Evolutionary conservation across 2,329 filamentous ascomycete genomes (phyloP), one percentile per base, ranked within the genome.

Genomic region (Knoxdaviesia capensis): DNA sequence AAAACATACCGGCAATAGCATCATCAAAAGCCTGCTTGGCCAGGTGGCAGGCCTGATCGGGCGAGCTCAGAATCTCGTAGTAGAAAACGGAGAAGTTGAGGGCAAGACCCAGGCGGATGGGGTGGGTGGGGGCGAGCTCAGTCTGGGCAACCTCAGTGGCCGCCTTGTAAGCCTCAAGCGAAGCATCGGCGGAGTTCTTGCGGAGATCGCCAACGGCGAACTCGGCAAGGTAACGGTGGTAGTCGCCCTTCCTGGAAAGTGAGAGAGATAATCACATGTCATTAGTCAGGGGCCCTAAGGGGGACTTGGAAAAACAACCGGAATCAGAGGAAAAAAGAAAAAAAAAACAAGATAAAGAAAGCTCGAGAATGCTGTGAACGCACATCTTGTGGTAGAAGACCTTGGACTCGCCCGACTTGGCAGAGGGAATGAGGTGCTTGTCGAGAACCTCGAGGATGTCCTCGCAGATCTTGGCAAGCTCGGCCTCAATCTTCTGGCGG

Each of bases 351-450:
- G 34, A 7, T 36, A 48, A 46, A 59, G 74, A 11, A 40, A 37
- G 30, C 6, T 8, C 20, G 31, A 36, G 42, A 40, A 6, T 40
- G 35, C 44, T 31, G 6, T 36, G 47, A 46, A 59, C 74, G 53
- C 64, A 92, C 86, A 96, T 96, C 80, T 96, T 96, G 81, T 96
- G 87, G 71, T 94, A 94, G 71, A 96, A 96, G 55, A 96, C 88
- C 78, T 94, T 94, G 56, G 86, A 94, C 73, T 96, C 88, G 65
- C 87, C 88, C 57, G 77, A 85, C 72, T 90, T 80, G 54, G 88
- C 88, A 55, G 83, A 90, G 54, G 85, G 83, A 56, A 96, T 94
- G 57, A 96, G 72, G 69, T 88, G 82, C 67, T 88, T 66, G 68
- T 94, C 86, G 45, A 96, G 77, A 54, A 94, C 87, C 55, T 92